Evolutionary conservation across 2,329 filamentous ascomycete species (phyloP).

Genomic region (Zasmidium citrigriseum): DNA sequence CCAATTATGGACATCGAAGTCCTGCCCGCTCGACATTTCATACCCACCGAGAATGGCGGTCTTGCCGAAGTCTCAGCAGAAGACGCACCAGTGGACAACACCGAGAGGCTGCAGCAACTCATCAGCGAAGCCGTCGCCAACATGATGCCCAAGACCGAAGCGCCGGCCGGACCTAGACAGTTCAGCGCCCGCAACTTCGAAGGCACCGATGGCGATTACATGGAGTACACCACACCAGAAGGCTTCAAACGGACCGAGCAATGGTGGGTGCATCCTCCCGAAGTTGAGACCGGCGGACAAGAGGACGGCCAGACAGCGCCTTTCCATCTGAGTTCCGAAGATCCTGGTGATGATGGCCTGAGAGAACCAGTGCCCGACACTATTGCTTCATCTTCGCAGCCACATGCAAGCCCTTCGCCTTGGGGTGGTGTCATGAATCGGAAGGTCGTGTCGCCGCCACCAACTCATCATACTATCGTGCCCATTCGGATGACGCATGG

Average conservation of each 20-base stretch:
- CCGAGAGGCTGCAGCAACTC: conserved; percentile 30
- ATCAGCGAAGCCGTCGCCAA: conserved; percentile 37
- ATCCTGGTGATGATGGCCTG: conserved; percentile 4
- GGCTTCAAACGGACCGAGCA: conserved; percentile 46
- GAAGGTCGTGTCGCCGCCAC: background rate
- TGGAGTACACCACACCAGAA: conserved; percentile 40
- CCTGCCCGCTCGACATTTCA: conserved; percentile 55
- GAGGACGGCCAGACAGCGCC: conserved; percentile 36
- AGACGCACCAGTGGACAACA: conserved; percentile 24
- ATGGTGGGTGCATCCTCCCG: conserved; percentile 49
- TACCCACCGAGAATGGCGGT: conserved; percentile 38
- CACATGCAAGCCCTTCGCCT: background rate
- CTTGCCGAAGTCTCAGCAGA: conserved; percentile 50
- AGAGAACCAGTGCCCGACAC: background rate
- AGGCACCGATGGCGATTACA: conserved; percentile 43
- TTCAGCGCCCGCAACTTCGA: conserved; percentile 40
- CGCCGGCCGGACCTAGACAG: conserved; percentile 15
- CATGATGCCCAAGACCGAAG: conserved; percentile 20
- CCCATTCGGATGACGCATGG: conserved; percentile 1
- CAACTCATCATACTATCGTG: background rate
- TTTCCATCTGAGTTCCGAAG: conserved; percentile 29
- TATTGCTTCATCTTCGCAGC: background rate
- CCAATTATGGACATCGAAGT: conserved; percentile 57
- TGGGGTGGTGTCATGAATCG: background rate
- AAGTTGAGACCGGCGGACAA: conserved; percentile 36